A percentile compares a stretch with the other conserved stretches of the same genome.
Conservation (phyloP, 1,284 basidiomycete genomes). For the Fistulinella cinereoalba region DNA sequence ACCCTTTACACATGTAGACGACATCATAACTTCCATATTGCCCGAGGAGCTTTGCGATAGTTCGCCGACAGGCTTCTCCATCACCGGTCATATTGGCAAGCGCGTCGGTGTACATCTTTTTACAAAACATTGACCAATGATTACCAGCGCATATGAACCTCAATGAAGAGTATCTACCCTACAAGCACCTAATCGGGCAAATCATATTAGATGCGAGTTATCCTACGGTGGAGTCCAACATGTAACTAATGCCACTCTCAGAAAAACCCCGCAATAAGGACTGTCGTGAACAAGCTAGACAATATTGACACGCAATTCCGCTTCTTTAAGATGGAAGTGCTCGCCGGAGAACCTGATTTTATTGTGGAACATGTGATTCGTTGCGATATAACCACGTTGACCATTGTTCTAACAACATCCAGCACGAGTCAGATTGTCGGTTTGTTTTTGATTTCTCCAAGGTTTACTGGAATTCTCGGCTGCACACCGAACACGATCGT, state of each 20-base stretch:
- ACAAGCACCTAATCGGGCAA: constrained; percentile 88
- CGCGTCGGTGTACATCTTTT: neutral
- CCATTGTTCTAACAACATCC: constrained; percentile 5
- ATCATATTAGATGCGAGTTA: constrained; percentile 82
- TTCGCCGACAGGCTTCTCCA: constrained; percentile 85
- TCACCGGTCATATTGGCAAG: constrained; percentile 88
- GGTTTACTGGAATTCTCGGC: constrained; percentile 98
- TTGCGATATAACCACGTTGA: neutral
- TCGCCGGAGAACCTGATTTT: constrained; percentile 88
- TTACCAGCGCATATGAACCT: constrained; percentile 82
- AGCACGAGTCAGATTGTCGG: constrained; percentile 81
- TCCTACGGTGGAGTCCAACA: neutral
- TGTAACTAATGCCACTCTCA: constrained; percentile 34
- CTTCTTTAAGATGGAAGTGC: constrained; percentile 95
- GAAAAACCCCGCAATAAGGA: constrained; percentile 83
- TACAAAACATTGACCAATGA: constrained; percentile 1
- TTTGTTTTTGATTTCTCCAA: constrained; percentile 94
- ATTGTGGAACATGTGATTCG: constrained; percentile 77
- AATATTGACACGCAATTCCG: constrained; percentile 86
- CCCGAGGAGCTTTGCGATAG: constrained; percentile 74
- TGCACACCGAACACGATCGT: constrained; percentile 89
- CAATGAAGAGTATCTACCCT: constrained; percentile 87
- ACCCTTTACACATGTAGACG: constrained; percentile 50
- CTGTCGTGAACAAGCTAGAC: constrained; percentile 96
- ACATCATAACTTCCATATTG: constrained; percentile 77